Evolutionary conservation across 1,284 basidiomycete species (phyloP), one percentile per base, ranked within the genome.

Genomic region (Ganoderma resinaceum): DNA sequence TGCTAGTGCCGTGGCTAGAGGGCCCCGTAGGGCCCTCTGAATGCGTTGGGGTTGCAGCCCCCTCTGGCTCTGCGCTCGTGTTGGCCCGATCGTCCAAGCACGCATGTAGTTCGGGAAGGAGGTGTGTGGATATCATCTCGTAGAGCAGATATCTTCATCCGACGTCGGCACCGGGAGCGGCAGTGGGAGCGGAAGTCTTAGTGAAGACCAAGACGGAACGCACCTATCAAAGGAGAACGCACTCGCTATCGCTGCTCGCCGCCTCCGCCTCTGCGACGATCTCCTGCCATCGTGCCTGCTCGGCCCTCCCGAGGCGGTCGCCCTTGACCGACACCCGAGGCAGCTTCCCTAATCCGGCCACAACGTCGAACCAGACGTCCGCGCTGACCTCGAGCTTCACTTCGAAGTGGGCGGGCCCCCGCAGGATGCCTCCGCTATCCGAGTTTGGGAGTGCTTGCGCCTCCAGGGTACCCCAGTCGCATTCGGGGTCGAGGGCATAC

Each of bases 91-190:
- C 31, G n/a, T 78, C 76, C 26, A 70, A 55, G 60, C 80, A 77
- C 64, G 82, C 81, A 70, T 87, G 86, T 4, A 92, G 76, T 3
- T 85, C 76, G 0, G 91, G 89, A 0, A 93, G 80, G 37, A 92
- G 83, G 72, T 89, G 83, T 0, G 84, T 73, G 0, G 86, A 87
- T 7, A 92, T 71, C 31, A 91, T 76, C 72, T 91, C 84, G 75
- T 87, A 92, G 3, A 88, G 76, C 0, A 88, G 87, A 75, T 86
- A 91, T 69, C 91, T 93, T 63, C 23, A n/a, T n/a, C n/a, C n/a
- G n/a, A n/a, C n/a, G n/a, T n/a, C n/a, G n/a, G n/a, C n/a, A n/a
- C n/a, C n/a, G n/a, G n/a, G n/a, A n/a, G n/a, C n/a, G n/a, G n/a
- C n/a, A n/a, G n/a, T n/a, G n/a, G n/a, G n/a, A n/a, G n/a, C n/a